Base-by-base conservation (phyloP, 345 rosid genomes). In the Adansonia digitata region DNA sequence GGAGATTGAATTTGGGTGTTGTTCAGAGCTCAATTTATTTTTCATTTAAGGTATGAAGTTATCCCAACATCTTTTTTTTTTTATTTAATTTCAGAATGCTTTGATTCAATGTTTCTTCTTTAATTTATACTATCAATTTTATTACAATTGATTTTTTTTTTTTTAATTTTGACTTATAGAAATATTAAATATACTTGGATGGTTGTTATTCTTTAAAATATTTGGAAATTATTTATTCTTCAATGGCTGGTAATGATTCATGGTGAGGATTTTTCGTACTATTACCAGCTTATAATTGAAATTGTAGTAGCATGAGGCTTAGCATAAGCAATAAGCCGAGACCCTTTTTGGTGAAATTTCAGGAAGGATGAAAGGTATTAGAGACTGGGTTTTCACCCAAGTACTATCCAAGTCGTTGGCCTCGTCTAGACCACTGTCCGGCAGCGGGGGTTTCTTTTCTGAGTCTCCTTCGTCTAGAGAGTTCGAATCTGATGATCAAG, bases 361-460 rank as follows among this genome's bases (percentile, higher is more conserved):
- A 79, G 85, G 68, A 46, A 76, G 29, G 37, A 94, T 94, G 97
- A 92, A 90, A 85, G 86, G 95, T 55, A 70, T 92, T 80, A 86
- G 86, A 80, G 97, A 94, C 61, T 92, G 97, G 93, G 87, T 83
- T 75, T 86, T 88, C 34, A 77, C 88, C 45, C 90, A 87, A 69
- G 60, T 86, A 55, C 55, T 91, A 31, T 85, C 88, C 31, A 86
- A 82, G 7, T 84, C 94, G 3, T 79, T 91, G 88, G 88, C 91
- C 45, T 81, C 89, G 5, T 84, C 97, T 17, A 74, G 89, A 81
- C 89, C 90, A 24, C 80, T 94, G 69, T 85, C 90, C 26, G 85
- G 86, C 15, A 75, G 77, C 68, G 84, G 84, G 59, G 78, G 85
- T 72, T 88, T 82, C 81, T 80, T 81, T 69, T 74, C 40, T 0